A percentile compares a stretch with the other conserved stretches of the same genome.
Evolutionary conservation across 2,329 filamentous ascomycete species (phyloP).

Genomic region (Alternaria sp.): DNA sequence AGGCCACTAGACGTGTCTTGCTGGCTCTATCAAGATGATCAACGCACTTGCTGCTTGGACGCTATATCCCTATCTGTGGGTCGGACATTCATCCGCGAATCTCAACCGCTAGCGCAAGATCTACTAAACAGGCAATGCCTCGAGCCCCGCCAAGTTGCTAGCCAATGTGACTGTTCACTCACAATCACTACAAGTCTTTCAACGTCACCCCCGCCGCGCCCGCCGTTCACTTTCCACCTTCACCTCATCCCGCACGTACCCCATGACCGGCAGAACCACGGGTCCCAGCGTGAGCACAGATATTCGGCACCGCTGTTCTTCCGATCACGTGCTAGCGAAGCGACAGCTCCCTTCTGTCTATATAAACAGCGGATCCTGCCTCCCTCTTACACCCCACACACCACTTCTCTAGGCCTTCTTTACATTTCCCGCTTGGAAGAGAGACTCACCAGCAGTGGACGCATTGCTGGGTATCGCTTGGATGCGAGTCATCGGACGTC

Average conservation of each 20-base stretch:
- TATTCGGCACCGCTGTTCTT: background rate
- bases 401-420: background rate
- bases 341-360: background rate
- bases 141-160: background rate
- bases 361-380: slow-evolving; percentile 4
- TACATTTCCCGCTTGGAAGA: slow-evolving; percentile 3
- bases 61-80: background rate
- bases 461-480: background rate
- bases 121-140: background rate
- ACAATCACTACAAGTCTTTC: background rate
- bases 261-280: background rate
- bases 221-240: background rate
- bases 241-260: background rate
- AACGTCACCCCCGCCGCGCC: background rate
- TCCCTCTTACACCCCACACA: background rate
- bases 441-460: slow-evolving; percentile 2
- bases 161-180: background rate
- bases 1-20: background rate
- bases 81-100: background rate
- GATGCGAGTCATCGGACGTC: slow-evolving; percentile 13
- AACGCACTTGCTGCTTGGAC: too few species aligned
- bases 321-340: background rate
- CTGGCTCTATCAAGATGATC: too few species aligned
- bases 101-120: background rate
- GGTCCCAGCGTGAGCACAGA: background rate